A percentile compares a stretch with the other conserved stretches of the same genome.
phyloP scores from a whole-genome alignment of 495 filamentous ascomycete genomes.

The Amphirosellinia nigrospora region DNA sequence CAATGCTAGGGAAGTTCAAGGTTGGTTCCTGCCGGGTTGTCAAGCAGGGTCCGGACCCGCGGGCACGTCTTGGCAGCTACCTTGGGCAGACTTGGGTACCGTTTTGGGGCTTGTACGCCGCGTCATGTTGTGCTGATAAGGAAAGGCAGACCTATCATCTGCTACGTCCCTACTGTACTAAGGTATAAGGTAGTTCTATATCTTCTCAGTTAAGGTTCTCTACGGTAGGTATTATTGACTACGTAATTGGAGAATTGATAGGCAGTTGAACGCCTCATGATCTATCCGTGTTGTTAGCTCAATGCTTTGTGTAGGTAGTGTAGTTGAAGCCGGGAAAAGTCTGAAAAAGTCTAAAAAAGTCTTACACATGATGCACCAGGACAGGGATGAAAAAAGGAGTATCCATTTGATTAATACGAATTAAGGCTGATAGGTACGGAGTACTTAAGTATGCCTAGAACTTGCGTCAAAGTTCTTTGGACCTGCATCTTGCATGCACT shows the following conservation, averaged over 20 bases:
- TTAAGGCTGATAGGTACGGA: constrained; percentile 2
- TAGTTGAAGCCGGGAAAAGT: too few species aligned
- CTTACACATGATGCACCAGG: background rate
- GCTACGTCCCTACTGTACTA: too few species aligned
- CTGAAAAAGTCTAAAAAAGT: too few species aligned
- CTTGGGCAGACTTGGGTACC: background rate
- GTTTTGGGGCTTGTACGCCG: background rate
- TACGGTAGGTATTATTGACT: too few species aligned
- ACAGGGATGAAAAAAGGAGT: background rate
- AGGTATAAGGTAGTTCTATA: too few species aligned
- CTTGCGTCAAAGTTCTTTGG: too few species aligned
- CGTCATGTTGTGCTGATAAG: background rate
- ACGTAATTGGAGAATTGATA: background rate
- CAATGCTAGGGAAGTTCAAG: too few species aligned
- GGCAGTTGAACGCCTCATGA: background rate
- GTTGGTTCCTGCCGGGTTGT: too few species aligned
- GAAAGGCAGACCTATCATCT: background rate
- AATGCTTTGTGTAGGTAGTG: too few species aligned
- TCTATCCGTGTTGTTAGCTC: too few species aligned
- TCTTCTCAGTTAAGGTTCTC: too few species aligned
- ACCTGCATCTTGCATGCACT: background rate
- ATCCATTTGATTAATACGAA: background rate
- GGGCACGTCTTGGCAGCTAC: background rate
- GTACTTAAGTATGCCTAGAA: background rate
- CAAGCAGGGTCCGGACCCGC: background rate